Evolutionary conservation across 805 yeast genomes (phyloP).

Genomic region (Metschnikowia koreensis): DNA sequence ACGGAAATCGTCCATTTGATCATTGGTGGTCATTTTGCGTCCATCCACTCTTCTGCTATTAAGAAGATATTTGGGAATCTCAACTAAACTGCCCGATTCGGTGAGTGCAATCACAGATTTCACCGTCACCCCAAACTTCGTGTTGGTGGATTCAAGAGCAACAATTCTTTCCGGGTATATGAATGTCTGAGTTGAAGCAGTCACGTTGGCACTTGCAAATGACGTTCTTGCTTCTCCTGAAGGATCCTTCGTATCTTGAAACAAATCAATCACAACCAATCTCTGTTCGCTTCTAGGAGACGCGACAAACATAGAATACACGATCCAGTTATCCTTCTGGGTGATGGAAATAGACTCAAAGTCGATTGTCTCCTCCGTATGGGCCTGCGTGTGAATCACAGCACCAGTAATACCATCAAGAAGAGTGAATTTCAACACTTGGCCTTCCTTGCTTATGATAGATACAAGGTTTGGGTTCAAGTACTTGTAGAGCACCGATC

Average conservation of each 20-base stretch:
- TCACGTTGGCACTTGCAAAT: constrained; percentile 44
- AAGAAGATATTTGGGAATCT: constrained; percentile 66
- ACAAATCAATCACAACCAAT: constrained; percentile 73
- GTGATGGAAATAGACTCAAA: constrained; percentile 47
- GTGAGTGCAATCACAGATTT: constrained; percentile 63
- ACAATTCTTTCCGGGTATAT: constrained; percentile 59
- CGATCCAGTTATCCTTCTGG: constrained; percentile 81
- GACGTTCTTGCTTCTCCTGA: constrained; percentile 26
- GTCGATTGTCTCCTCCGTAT: constrained; percentile 38
- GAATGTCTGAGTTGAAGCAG: constrained; percentile 53
- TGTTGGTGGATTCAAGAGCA: constrained; percentile 51
- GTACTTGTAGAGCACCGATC: constrained; percentile 80
- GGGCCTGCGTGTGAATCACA: constrained; percentile 42
- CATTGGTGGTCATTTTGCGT: constrained; percentile 48
- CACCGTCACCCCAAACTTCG: constrained; percentile 65
- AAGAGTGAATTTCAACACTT: constrained; percentile 46
- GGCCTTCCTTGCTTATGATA: constrained; percentile 37
- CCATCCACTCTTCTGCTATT: constrained; percentile 69
- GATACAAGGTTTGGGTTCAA: constrained; percentile 66
- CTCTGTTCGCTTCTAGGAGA: constrained; percentile 51
- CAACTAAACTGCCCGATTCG: constrained; percentile 58
- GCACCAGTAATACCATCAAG: constrained; percentile 73
- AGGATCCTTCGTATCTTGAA: constrained; percentile 45
- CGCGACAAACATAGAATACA: constrained; percentile 59
- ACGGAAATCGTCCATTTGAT: constrained; percentile 55